phyloP scores from a whole-genome alignment of 257 asterid species.

The Asclepias syriaca region DNA sequence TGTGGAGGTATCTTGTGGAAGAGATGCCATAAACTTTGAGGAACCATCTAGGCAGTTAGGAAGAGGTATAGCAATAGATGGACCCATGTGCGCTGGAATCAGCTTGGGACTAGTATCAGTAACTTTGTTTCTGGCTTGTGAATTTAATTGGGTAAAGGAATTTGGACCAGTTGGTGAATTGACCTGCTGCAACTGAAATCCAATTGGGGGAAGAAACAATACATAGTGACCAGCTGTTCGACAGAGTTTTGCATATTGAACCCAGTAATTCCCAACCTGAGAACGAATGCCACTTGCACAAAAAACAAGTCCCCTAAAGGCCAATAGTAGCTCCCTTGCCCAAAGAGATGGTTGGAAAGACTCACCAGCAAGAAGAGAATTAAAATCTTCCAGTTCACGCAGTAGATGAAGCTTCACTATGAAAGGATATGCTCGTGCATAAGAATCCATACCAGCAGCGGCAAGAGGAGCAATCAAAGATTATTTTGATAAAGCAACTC shows the following conservation, averaged over 20 bases:
- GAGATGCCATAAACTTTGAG: constrained; percentile 23
- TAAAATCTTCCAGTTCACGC: constrained; percentile 89
- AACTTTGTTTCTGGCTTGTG: constrained; percentile 28
- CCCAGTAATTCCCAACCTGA: constrained; percentile 88
- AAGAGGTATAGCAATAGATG: constrained; percentile 27
- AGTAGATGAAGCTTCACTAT: constrained; percentile 96
- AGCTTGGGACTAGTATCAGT: constrained; percentile 33
- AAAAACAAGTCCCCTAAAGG: constrained; percentile 86
- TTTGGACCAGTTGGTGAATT: constrained; percentile 32
- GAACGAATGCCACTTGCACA: constrained; percentile 67
- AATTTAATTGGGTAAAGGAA: constrained; percentile 27
- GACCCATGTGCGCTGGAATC: constrained; percentile 25
- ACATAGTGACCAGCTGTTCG: constrained; percentile 36
- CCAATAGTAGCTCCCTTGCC: constrained; percentile 98
- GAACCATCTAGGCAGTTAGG: constrained; percentile 32
- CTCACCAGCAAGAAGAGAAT: constrained; percentile 64
- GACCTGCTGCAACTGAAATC: constrained; percentile 30
- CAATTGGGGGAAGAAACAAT: constrained; percentile 3
- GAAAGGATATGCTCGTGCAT: constrained; percentile 92
- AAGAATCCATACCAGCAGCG: constrained; percentile 99
- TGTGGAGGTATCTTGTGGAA: constrained; percentile 29
- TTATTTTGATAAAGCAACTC: constrained; percentile 74
- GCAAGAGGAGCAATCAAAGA: constrained; percentile 98
- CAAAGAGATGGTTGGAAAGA: constrained; percentile 95
- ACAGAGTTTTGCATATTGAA: constrained; percentile 92